phyloP scores from a whole-genome alignment of 306 rosid species.

The Herpetospermum pedunculosum region DNA sequence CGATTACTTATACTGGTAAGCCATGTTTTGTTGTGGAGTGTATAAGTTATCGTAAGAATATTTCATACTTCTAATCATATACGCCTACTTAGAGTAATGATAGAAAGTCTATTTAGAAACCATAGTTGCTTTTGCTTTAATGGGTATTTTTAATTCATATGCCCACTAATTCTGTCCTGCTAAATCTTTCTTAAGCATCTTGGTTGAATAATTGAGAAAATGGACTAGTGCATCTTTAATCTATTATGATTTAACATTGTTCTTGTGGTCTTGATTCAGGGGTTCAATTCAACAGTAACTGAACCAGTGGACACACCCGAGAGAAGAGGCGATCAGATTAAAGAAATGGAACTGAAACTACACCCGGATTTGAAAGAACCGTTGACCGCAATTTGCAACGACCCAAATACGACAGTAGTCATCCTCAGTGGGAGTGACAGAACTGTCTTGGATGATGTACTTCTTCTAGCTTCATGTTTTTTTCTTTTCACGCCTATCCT shows the following conservation, averaged over 20 bases:
- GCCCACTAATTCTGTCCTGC: background rate
- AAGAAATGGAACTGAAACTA: slow-evolving; percentile 76
- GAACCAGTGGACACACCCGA: slow-evolving; percentile 70
- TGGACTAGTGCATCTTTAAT: background rate
- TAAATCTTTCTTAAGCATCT: background rate
- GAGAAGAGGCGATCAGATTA: slow-evolving; percentile 72
- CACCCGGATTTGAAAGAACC: slow-evolving; percentile 70
- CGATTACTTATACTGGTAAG: slow-evolving; percentile 85
- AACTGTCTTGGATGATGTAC: slow-evolving; percentile 56
- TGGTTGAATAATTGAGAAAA: background rate
- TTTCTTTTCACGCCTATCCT: slow-evolving; percentile 8
- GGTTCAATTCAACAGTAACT: slow-evolving; percentile 86
- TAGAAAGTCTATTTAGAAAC: background rate
- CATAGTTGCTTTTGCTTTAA: background rate
- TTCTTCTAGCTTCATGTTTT: slow-evolving; percentile 11
- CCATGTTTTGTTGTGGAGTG: background rate
- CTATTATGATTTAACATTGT: slow-evolving; percentile 4
- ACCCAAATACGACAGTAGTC: slow-evolving; percentile 72
- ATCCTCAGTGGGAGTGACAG: slow-evolving; percentile 88
- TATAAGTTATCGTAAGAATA: background rate
- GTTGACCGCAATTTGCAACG: slow-evolving; percentile 46
- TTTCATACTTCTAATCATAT: background rate
- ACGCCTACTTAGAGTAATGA: background rate
- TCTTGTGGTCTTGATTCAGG: slow-evolving; percentile 37
- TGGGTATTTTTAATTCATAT: background rate